Evolutionary conservation across 345 rosid genomes (phyloP), one percentile per base, ranked within the genome.

Genomic region (Salix viminalis): DNA sequence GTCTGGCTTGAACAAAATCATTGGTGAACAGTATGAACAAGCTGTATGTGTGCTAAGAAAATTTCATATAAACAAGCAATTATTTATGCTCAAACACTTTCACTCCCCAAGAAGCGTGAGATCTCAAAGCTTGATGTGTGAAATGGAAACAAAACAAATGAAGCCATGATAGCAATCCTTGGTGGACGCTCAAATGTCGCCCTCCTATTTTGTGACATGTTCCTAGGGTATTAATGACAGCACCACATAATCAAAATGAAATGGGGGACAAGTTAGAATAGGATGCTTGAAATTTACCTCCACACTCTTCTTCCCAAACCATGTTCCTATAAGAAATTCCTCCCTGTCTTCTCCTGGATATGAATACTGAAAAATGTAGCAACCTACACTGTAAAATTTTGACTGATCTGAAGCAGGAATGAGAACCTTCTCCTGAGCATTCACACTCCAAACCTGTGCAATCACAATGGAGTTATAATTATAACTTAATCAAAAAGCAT

Each of bases 271-370:
- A 50, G 41, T 61, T 62, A 23, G 62, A 11, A 75, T 30, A 58
- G 58, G 72, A 65, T 68, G 42, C 28, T 37, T 52, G 60, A 68
- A 76, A 83, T 61, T 82, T 64, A 96, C 99, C 94, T 94, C 94
- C n/a, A 89, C 85, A 61, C 98, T 91, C 82, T 88, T 91, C 90
- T 89, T 91, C 72, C 99, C 99, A 65, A 94, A 83, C 98, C 98
- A 96, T 71, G 97, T 89, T 81, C 99, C 98, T 60, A 94, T 86
- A 60, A 94, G 91, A 84, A 81, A 74, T 72, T 94, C 99, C 82
- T 96, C 99, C 80, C 83, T 91, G 69, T 91, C 97, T 78, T 94
- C 98, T 83, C 97, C 99, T 4, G 97, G 88, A 81, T 90, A 96
- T 26, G 98, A 83, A 87, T 96, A 94, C 75, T 87, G 96, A 81